Evolutionary conservation across 139 green algal genomes (phyloP), one percentile per base, ranked within the genome.

Genomic region (Picochlorum costavermella): DNA sequence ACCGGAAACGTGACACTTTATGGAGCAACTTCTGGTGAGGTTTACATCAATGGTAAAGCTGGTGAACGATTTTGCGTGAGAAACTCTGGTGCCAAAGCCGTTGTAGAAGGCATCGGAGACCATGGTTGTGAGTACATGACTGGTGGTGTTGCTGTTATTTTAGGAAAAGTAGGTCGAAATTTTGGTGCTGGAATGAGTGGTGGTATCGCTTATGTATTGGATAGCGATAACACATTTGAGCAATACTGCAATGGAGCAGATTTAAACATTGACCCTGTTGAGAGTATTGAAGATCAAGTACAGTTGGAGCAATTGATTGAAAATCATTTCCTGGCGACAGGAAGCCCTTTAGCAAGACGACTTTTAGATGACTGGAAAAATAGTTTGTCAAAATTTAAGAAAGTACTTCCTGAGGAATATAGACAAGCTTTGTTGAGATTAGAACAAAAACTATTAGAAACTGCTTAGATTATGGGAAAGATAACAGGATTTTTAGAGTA

Each of bases 101-200:
- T 97, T 16, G 91, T 96, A 26, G 91, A 97, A 82, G 88, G 91
- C 65, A 77, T 91, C 48, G 91, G 91, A 30, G 91, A 97, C 73
- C 91, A 97, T 77, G 89, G 70, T 25, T 90, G 76, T 68, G 91
- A 97, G 81, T 97, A 97, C 86, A 97, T 97, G 91, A 97, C 91
- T 3, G 91, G 91, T 36, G 91, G 91, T 55, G 78, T 81, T 6
- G 81, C 82, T 0, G 81, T 97, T 56, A 82, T 97, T 20, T 84
- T 97, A 51, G 91, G 91, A 28, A 51, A 60, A 36, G 90, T 79
- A 6, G 91, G 91, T 50, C 88, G 88, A 71, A 97, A 97, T 82
- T 96, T 97, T 78, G 91, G 84, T 2, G 91, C 91, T 3, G 91
- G 91, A 61, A 97, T 97, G 91, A 83, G 60, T 60, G 91, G 91